These are phyloP conservation scores for Pichia californica DNA, from an alignment of 805 yeast species.

Conservation along the genomic window DNA sequence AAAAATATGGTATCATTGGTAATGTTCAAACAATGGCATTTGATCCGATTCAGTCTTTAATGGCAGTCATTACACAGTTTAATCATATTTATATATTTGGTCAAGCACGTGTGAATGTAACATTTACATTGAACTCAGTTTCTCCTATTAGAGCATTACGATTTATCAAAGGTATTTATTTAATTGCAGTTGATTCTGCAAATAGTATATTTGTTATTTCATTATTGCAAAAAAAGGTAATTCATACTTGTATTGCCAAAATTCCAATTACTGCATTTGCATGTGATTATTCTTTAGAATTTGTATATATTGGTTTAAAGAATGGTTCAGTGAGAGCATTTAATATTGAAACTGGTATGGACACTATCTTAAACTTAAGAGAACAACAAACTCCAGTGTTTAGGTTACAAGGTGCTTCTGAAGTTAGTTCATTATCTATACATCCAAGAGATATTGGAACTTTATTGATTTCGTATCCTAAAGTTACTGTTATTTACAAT, in stretches of 20 bases:
- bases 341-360: constrained; percentile 72
- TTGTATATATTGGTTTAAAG: constrained; percentile 72
- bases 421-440: constrained; percentile 63
- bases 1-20: constrained; percentile 56
- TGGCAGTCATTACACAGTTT: constrained; percentile 70
- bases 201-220: constrained; percentile 66
- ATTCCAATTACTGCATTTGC: constrained; percentile 63
- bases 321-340: constrained; percentile 68
- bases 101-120: constrained; percentile 69
- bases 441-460: constrained; percentile 89
- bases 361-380: constrained; percentile 61
- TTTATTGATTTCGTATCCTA: constrained; percentile 64
- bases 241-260: constrained; percentile 57
- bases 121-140: constrained; percentile 46
- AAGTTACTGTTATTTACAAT: constrained; percentile 64
- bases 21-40: constrained; percentile 61
- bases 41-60: constrained; percentile 83
- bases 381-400: constrained; percentile 63
- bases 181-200: constrained; percentile 62
- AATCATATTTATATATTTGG: constrained; percentile 79
- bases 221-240: constrained; percentile 50
- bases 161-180: constrained; percentile 75
- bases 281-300: constrained; percentile 83
- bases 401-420: constrained; percentile 43
- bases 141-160: constrained; percentile 48